These are phyloP conservation scores for Cymbidium sinense DNA, from an alignment of 106 monocot genomes.

Conservation along the genomic window DNA sequence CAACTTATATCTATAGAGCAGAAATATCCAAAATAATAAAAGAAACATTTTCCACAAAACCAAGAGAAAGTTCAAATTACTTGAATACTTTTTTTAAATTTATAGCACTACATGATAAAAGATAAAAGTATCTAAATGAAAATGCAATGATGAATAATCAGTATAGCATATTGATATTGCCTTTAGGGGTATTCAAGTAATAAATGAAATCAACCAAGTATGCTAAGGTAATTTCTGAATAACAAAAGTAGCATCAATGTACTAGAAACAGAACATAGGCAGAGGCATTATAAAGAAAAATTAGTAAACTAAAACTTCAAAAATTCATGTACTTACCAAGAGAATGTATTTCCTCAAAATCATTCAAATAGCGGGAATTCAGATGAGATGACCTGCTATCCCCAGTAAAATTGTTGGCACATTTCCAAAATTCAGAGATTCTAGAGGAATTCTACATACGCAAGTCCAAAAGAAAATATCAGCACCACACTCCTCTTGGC, in stretches of 20 bases:
- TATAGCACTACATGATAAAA: neutral
- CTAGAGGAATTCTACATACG: slow-evolving; percentile 48
- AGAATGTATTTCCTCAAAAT: slow-evolving; percentile 83
- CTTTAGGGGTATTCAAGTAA: neutral
- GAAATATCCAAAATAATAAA: no score
- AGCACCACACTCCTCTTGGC: neutral
- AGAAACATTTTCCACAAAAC: no score
- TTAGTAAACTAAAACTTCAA: neutral
- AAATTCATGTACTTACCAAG: slow-evolving; percentile 52
- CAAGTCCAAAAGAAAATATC: slow-evolving; percentile 9
- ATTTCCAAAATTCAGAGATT: slow-evolving; percentile 64
- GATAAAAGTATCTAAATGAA: no score
- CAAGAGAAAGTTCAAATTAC: no score
- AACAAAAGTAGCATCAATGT: neutral
- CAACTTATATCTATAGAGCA: no score
- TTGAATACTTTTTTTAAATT: no score
- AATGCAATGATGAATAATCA: no score
- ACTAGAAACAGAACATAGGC: neutral
- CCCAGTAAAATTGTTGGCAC: slow-evolving; percentile 18
- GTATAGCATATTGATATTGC: no score
- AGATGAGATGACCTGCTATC: slow-evolving; percentile 36
- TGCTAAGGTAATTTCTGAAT: neutral
- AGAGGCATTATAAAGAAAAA: neutral
- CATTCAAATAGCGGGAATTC: slow-evolving; percentile 92
- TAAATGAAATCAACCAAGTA: neutral